Conservation (phyloP, 306 rosid genomes). For the Canavalia ensiformis region DNA sequence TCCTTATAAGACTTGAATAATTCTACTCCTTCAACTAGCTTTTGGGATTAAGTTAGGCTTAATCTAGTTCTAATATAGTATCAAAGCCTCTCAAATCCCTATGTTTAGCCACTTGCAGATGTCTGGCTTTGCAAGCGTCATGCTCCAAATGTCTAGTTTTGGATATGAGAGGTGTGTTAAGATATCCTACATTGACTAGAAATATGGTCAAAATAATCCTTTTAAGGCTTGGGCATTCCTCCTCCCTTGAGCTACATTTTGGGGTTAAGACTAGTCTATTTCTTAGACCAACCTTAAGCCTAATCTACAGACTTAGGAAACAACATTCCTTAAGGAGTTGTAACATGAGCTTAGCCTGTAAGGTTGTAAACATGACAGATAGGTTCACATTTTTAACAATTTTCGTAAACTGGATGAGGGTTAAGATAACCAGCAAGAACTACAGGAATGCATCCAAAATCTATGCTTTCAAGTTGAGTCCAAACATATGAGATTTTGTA, state of each 20-base stretch:
- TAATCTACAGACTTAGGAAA: constrained; percentile 15
- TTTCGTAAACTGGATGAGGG: constrained; percentile 19
- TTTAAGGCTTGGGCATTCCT: constrained; percentile 1
- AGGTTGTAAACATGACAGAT: constrained; percentile 17
- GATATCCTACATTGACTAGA: background rate
- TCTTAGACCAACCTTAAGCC: background rate
- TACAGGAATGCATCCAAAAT: constrained; percentile 19
- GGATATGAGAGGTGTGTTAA: background rate
- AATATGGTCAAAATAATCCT: background rate
- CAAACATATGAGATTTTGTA: constrained; percentile 26
- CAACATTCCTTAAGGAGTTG: constrained; percentile 9
- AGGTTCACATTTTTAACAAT: constrained; percentile 13
- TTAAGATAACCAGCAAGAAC: constrained; percentile 26
- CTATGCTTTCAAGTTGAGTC: constrained; percentile 20
- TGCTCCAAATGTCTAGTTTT: background rate
- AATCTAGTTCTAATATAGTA: background rate
- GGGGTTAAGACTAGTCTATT: background rate
- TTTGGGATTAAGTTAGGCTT: background rate
- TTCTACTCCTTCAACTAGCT: background rate
- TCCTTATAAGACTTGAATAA: background rate
- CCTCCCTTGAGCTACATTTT: background rate
- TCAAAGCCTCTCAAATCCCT: background rate
- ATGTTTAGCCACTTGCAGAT: background rate
- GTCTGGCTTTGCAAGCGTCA: background rate
- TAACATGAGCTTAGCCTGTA: background rate